A percentile compares a stretch with the other conserved stretches of the same genome.
Conservation (phyloP, 192 early-diverging fungal species). For the Coemansia sp. region DNA sequence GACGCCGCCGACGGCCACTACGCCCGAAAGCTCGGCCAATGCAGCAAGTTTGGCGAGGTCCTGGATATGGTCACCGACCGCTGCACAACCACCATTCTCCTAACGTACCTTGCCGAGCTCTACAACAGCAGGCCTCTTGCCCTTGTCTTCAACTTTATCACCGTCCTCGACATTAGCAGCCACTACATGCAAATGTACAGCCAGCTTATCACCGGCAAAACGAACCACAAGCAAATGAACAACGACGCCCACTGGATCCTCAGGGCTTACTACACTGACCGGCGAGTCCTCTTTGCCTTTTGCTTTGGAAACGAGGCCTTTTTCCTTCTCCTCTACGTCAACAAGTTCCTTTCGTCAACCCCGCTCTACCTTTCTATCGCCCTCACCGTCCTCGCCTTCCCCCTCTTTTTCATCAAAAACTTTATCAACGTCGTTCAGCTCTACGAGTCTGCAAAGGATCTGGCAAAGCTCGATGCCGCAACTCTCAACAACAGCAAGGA, state of each 20-base stretch:
- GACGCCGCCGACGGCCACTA: conserved; percentile 95
- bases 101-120: conserved; percentile 75
- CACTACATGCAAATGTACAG: conserved; percentile 99
- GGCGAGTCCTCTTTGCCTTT: conserved; percentile 82
- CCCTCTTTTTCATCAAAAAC: conserved; percentile 86
- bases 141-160: conserved; percentile 85
- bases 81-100: conserved; percentile 87
- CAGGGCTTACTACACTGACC: conserved; percentile 90
- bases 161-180: conserved; percentile 89
- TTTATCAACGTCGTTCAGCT: conserved; percentile 93
- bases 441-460: conserved; percentile 73
- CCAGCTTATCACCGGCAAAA: conserved; percentile 77
- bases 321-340: conserved; percentile 86
- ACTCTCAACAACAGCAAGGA: conserved; percentile 20
- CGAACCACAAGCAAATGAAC: conserved; percentile 89
- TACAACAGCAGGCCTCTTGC: conserved; percentile 62
- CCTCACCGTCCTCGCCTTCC: conserved; percentile 54
- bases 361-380: conserved; percentile 22
- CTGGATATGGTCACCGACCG: conserved; percentile 99
- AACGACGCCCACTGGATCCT: conserved; percentile 73
- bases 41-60: conserved; percentile 96
- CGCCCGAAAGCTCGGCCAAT: conserved; percentile 89
- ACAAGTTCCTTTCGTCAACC: conserved; percentile 39
- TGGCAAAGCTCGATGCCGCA: conserved; percentile 68
- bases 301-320: conserved; percentile 92